Percentiles rank a stretch among this genome's conserved stretches.
phyloP scores from a whole-genome alignment of 257 asterid species.

The Solanum chmielewskii region DNA sequence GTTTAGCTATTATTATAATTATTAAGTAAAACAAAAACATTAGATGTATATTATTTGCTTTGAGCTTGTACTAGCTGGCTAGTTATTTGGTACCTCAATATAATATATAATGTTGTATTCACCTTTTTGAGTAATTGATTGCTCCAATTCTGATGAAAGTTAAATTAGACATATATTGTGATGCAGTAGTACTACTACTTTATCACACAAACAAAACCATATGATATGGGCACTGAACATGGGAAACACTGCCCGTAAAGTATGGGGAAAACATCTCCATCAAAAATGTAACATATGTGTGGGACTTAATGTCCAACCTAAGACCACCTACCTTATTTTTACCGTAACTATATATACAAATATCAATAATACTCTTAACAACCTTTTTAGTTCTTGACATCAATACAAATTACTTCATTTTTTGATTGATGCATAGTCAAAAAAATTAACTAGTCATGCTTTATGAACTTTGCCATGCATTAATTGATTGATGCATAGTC shows the following conservation, averaged over 20 bases:
- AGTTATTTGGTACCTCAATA: neutral
- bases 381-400: neutral
- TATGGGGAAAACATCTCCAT: slow-evolving; percentile 46
- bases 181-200: neutral
- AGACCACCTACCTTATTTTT: neutral
- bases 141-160: neutral
- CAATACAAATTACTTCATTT: neutral
- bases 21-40: neutral
- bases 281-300: neutral
- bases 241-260: slow-evolving; percentile 80
- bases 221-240: slow-evolving; percentile 31
- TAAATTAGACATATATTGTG: neutral
- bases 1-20: neutral
- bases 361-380: neutral
- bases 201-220: slow-evolving; percentile 11
- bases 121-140: neutral
- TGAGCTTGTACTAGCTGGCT: neutral
- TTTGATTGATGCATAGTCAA: neutral
- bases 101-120: neutral
- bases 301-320: neutral
- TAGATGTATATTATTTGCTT: neutral
- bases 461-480: neutral
- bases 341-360: neutral
- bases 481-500: neutral
- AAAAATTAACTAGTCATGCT: neutral